Percentiles rank a stretch among this genome's conserved stretches.
These are phyloP conservation scores for Brasilioporus rufonigricans DNA, from an alignment of 768 basidiomycete genomes.

Conservation along the genomic window DNA sequence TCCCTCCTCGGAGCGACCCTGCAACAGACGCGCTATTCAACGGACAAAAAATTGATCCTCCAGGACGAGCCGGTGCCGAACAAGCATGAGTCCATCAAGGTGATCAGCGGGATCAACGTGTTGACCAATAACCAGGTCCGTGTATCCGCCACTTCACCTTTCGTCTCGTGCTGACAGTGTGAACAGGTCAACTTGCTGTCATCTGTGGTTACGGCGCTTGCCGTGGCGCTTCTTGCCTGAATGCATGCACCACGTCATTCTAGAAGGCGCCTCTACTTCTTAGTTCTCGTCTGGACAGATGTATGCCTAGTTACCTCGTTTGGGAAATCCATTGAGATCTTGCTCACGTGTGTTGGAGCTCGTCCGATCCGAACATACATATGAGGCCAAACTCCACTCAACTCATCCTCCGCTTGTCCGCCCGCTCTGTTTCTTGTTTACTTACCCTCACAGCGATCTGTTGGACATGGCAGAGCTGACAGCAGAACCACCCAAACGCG, in stretches of 20 bases:
- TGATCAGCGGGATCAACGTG: conserved; percentile 67
- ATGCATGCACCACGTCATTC: neutral
- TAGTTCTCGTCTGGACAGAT: neutral
- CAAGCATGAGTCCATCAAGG: conserved; percentile 47
- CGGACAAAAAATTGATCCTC: conserved; percentile 56
- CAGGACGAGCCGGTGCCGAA: conserved; percentile 47
- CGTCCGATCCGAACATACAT: neutral
- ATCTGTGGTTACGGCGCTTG: conserved; percentile 34
- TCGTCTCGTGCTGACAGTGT: conserved; percentile 24
- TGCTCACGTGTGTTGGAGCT: conserved; percentile 19
- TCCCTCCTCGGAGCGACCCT: conserved; percentile 86
- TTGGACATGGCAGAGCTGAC: conserved; percentile 20
- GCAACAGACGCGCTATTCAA: conserved; percentile 77
- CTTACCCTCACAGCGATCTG: conserved; percentile 1
- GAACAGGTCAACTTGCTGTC: conserved; percentile 48
- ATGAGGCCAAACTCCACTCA: neutral
- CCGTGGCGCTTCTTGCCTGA: conserved; percentile 35
- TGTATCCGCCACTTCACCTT: neutral
- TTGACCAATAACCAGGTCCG: conserved; percentile 83
- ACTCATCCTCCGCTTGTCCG: neutral
- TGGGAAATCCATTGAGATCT: conserved; percentile 10
- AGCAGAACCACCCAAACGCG: conserved; percentile 45
- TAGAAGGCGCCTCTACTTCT: neutral
- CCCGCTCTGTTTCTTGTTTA: neutral
- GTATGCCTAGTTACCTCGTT: conserved; percentile 20